These are phyloP conservation scores for Fusarium sp. DNA, from an alignment of 2,329 filamentous ascomycete species.

Conservation along the genomic window DNA sequence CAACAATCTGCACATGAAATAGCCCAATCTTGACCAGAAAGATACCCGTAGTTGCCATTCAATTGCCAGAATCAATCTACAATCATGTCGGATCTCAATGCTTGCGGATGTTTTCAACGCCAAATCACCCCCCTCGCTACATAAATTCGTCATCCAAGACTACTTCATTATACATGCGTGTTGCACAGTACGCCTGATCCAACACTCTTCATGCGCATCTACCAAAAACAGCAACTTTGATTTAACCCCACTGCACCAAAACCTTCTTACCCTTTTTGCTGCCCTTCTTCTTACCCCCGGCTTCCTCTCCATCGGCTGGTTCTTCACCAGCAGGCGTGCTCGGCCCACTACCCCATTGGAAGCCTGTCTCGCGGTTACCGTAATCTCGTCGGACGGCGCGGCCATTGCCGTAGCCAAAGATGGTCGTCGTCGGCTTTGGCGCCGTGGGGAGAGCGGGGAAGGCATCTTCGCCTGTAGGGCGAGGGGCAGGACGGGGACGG, in stretches of 20 bases:
- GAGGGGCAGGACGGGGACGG: slow-evolving; percentile 31
- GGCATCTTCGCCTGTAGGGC: slow-evolving; percentile 61
- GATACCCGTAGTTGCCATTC: neutral
- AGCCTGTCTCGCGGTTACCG: slow-evolving; percentile 59
- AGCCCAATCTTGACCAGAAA: neutral
- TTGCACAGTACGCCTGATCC: neutral
- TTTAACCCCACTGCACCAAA: slow-evolving; percentile 67
- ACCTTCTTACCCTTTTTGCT: slow-evolving; percentile 69
- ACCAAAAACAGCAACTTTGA: neutral
- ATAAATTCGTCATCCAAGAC: neutral
- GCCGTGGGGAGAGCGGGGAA: slow-evolving; percentile 87
- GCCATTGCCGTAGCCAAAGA: slow-evolving; percentile 68
- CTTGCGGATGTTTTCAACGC: neutral
- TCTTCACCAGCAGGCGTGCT: slow-evolving; percentile 43
- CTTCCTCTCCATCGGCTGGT: slow-evolving; percentile 42
- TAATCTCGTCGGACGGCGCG: slow-evolving; percentile 63
- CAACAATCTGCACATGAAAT: too few relatives aligned
- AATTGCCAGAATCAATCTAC: neutral
- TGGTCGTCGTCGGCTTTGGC: slow-evolving; percentile 71
- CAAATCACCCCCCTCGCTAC: slow-evolving; percentile 6
- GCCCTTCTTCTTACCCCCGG: slow-evolving; percentile 61
- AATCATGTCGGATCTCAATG: neutral
- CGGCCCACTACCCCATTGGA: slow-evolving; percentile 59
- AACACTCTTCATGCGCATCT: neutral
- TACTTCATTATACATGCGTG: neutral